phyloP scores from a whole-genome alignment of 768 basidiomycete species.

The Cantharellus anzutake region DNA sequence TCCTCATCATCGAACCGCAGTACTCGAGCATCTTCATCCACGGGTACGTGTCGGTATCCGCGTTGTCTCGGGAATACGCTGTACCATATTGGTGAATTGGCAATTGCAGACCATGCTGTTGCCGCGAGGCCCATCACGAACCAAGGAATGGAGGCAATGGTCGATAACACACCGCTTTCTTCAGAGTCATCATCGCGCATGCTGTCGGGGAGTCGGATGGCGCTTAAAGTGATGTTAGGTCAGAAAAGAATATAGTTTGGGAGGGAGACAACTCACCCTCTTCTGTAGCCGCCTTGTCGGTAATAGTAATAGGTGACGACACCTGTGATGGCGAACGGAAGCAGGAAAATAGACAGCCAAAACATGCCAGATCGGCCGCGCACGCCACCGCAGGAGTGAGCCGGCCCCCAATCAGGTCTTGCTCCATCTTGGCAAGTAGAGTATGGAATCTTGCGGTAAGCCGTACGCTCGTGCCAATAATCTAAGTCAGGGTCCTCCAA shows the following conservation, averaged over 20 bases:
- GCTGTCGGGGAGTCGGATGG: constrained; percentile 55
- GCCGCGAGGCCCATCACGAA: constrained; percentile 64
- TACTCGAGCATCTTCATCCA: constrained; percentile 81
- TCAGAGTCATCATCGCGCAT: constrained; percentile 16
- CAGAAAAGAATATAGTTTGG: neutral
- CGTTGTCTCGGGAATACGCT: constrained; percentile 12
- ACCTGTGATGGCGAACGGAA: constrained; percentile 63
- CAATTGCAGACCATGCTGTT: constrained; percentile 44
- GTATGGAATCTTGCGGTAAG: constrained; percentile 78
- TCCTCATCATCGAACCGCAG: constrained; percentile 71
- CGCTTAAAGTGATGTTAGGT: constrained; percentile 4
- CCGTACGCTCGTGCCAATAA: constrained; percentile 87
- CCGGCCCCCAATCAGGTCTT: constrained; percentile 54
- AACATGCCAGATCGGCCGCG: constrained; percentile 54
- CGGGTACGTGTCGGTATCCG: constrained; percentile 60
- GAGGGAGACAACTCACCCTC: constrained; percentile 39
- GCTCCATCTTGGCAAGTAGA: constrained; percentile 70
- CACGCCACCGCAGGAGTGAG: constrained; percentile 70
- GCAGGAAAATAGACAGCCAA: constrained; percentile 59
- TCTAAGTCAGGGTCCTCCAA: constrained; percentile 26
- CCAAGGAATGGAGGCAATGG: constrained; percentile 78
- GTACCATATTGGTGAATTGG: constrained; percentile 10
- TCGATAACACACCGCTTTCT: constrained; percentile 38
- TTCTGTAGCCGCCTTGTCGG: constrained; percentile 44
- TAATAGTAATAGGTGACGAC: constrained; percentile 72